These are phyloP conservation scores for Exophiala phaeomuriformis DNA, from an alignment of 2,329 filamentous ascomycete species.

Conservation along the genomic window DNA sequence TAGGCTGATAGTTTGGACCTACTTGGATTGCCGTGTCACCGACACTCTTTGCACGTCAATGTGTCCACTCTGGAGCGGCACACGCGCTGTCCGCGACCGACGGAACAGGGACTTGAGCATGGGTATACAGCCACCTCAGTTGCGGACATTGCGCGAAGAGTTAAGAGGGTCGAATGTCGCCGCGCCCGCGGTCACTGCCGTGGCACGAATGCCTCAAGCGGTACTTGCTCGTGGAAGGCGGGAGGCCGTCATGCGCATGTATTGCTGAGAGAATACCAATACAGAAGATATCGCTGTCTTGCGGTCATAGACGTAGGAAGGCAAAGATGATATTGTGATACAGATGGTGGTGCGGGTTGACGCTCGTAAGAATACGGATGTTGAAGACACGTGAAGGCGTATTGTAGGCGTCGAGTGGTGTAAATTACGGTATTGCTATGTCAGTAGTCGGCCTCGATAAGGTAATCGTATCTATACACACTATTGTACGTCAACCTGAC, in stretches of 20 bases:
- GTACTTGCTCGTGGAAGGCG: background rate
- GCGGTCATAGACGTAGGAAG: background rate
- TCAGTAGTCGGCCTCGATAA: too few species aligned
- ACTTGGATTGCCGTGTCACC: slow-evolving; percentile 19
- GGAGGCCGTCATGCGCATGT: background rate
- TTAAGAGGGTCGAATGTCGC: background rate
- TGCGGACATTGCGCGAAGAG: slow-evolving; percentile 11
- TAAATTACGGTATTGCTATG: too few species aligned
- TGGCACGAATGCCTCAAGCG: background rate
- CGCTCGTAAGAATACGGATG: too few species aligned
- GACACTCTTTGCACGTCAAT: slow-evolving; percentile 22
- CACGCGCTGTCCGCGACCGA: slow-evolving; percentile 22
- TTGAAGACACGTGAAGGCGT: too few species aligned
- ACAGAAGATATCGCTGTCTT: background rate
- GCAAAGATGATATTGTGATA: background rate
- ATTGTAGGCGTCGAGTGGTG: too few species aligned
- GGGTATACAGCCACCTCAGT: slow-evolving; percentile 5
- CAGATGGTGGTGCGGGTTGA: too few species aligned
- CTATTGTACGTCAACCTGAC: background rate
- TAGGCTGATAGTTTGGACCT: background rate
- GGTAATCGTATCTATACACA: too few species aligned
- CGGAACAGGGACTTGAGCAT: slow-evolving; percentile 27
- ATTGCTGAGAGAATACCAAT: background rate
- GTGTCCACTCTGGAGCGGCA: slow-evolving; percentile 21
- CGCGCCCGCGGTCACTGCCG: background rate